These are phyloP conservation scores for Biscogniauxia sp. DNA, from an alignment of 2,329 filamentous ascomycete species.

Conservation along the genomic window DNA sequence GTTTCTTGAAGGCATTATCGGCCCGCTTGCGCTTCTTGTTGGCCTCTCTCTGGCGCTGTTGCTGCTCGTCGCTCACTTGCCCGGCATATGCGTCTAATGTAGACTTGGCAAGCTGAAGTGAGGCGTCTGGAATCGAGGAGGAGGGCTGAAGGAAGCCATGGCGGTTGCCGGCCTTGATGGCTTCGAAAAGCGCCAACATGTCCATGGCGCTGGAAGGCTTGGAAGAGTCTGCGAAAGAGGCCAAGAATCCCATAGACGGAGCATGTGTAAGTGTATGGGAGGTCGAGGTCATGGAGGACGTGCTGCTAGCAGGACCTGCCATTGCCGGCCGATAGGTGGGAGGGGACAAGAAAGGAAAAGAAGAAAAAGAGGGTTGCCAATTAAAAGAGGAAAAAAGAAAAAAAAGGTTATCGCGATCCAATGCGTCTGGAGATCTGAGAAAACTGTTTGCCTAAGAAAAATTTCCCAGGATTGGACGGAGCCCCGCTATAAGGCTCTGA, in stretches of 20 bases:
- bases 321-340: slow-evolving; percentile 21
- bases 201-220: slow-evolving; percentile 36
- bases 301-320: slow-evolving; percentile 44
- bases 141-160: slow-evolving; percentile 77
- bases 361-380: not conserved
- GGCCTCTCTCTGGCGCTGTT: slow-evolving; percentile 62
- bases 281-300: slow-evolving; percentile 61
- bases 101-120: slow-evolving; percentile 73
- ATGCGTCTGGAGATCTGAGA: slow-evolving; percentile 4
- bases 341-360: not conserved
- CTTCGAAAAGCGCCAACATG: slow-evolving; percentile 52
- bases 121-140: slow-evolving; percentile 62
- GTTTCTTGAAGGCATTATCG: slow-evolving; percentile 41
- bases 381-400: not conserved
- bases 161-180: slow-evolving; percentile 57
- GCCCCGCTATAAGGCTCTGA: not conserved
- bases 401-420: slow-evolving; percentile 3
- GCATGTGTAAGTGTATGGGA: slow-evolving; percentile 61
- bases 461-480: slow-evolving; percentile 5
- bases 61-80: slow-evolving; percentile 71
- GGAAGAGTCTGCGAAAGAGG: slow-evolving; percentile 34
- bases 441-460: slow-evolving; percentile 9
- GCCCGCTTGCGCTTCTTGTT: slow-evolving; percentile 75
- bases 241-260: slow-evolving; percentile 41
- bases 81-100: slow-evolving; percentile 76